These are phyloP conservation scores for Populus ilicifolia DNA, from an alignment of 345 rosid genomes.

Conservation along the genomic window DNA sequence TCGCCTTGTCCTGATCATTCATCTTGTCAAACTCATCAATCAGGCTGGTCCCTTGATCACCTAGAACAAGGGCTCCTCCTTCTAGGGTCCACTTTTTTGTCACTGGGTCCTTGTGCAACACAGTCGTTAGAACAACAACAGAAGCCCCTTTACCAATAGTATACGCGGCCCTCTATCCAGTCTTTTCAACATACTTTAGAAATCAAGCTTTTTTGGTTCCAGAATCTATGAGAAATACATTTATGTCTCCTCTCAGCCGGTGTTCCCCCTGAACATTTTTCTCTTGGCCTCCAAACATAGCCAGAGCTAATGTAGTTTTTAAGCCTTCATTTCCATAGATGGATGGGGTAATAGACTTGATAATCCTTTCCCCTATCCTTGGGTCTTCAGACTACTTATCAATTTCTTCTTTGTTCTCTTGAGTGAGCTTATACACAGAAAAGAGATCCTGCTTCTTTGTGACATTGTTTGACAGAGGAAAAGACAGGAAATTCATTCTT, in stretches of 20 bases:
- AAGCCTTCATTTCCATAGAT: conserved; percentile 95
- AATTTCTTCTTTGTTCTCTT: conserved; percentile 87
- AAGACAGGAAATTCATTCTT: conserved; percentile 96
- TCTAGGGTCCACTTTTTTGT: conserved; percentile 99
- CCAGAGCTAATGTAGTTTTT: conserved; percentile 88
- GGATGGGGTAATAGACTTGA: conserved; percentile 94
- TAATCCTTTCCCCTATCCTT: conserved; percentile 85
- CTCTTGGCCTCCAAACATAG: conserved; percentile 99
- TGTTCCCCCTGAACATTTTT: conserved; percentile 91
- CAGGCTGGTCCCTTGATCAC: conserved; percentile 91
- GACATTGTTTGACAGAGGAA: conserved; percentile 86
- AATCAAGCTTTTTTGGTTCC: conserved; percentile 96
- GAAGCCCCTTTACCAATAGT: conserved; percentile 99
- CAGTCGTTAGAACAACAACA: conserved; percentile 94
- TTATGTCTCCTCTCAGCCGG: conserved; percentile 85
- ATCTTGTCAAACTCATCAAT: conserved; percentile 99
- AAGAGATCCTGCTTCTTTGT: conserved; percentile 95
- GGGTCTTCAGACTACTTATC: conserved; percentile 86
- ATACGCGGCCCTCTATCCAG: conserved; percentile 97
- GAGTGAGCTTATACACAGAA: conserved; percentile 93
- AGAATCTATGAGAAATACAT: conserved; percentile 87
- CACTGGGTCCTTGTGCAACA: conserved; percentile 98
- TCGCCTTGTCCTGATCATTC: conserved; percentile 99
- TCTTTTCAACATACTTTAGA: conserved; percentile 92
- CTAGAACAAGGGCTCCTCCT: conserved; percentile 99